Percentiles rank a stretch among this genome's conserved stretches.
These are phyloP conservation scores for Aurifilum marmelostoma DNA, from an alignment of 2,329 filamentous ascomycete genomes.

Conservation along the genomic window DNA sequence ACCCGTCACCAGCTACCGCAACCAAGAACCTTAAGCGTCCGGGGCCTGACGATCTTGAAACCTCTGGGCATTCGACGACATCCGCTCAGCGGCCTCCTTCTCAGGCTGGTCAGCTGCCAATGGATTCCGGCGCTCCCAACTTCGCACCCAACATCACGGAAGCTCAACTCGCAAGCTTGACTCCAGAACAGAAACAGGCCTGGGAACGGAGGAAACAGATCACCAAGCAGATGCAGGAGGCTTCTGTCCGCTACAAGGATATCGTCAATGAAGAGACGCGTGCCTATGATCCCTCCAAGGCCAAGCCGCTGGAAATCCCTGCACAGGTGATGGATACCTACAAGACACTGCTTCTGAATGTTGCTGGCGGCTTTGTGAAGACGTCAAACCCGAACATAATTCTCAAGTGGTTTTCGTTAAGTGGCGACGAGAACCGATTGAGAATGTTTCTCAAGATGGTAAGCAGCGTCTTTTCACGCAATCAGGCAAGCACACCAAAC, in stretches of 20 bases:
- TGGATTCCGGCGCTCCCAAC: slow-evolving; percentile 12
- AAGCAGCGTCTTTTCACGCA: slow-evolving; percentile 37
- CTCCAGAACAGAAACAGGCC: slow-evolving; percentile 49
- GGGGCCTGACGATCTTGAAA: slow-evolving; percentile 51
- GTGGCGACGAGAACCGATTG: slow-evolving; percentile 53
- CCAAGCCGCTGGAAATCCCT: neutral
- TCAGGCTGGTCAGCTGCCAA: slow-evolving; percentile 20
- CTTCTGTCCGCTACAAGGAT: slow-evolving; percentile 38
- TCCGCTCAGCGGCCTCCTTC: slow-evolving; percentile 37
- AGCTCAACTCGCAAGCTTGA: slow-evolving; percentile 47
- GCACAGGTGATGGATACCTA: neutral
- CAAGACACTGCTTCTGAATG: neutral
- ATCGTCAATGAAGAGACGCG: slow-evolving; percentile 46
- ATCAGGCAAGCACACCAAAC: neutral
- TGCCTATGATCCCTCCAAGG: slow-evolving; percentile 42
- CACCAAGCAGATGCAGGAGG: slow-evolving; percentile 29
- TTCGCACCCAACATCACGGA: slow-evolving; percentile 36
- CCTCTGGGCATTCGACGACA: slow-evolving; percentile 33
- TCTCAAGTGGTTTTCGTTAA: slow-evolving; percentile 52
- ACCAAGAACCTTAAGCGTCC: slow-evolving; percentile 56
- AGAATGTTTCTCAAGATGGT: slow-evolving; percentile 58
- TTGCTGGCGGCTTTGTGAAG: slow-evolving; percentile 5
- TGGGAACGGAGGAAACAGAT: slow-evolving; percentile 44
- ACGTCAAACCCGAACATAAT: slow-evolving; percentile 42
- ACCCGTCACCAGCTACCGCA: slow-evolving; percentile 43